Evolutionary conservation across 768 basidiomycete species (phyloP), one percentile per base, ranked within the genome.

Genomic region (Cytidiella melzeri): DNA sequence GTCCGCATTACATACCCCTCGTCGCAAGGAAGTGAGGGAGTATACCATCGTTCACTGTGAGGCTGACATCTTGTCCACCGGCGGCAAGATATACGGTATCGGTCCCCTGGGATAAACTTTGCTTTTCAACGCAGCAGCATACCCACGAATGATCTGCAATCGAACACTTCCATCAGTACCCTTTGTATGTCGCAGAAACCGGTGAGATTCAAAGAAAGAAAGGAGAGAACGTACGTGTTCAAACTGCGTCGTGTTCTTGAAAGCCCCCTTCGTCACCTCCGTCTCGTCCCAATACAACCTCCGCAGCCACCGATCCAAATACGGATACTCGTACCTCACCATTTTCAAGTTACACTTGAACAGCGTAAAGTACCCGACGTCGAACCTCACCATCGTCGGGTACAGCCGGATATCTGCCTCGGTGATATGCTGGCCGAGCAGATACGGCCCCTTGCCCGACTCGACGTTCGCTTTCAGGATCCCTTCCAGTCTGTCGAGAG

Each of bases 261-360:
- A 98, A 3, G 91, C 91, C 1, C 82, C 67, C 30, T 15, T 34
- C 30, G 30, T 34, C 9, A 15, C 30, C 30, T 34, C 30, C 9
- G 9, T 34, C 57, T 84, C 73, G 54, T 85, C 87, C 93, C 92
- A 97, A 73, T 99, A 98, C n/a, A 97, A 69, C 62, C 86, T 84
- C 65, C 82, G 83, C 68, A 89, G 60, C 87, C 91, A 94, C 83
- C 63, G 63, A 68, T 97, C 78, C 43, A 96, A 77, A 43, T 81
- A 76, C 19, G 94, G 93, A 66, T 93, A 98, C 5, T 87, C 87
- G 59, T 83, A 70, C 21, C 94, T 88, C 61, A 96, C 88, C 38
- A 78, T 82, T 21, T 84, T 81, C 56, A 91, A 63, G 72, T 95
- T 92, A 70, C 92, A 94, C 60, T 97, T 96, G 78, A 98, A 98